Base-by-base conservation (phyloP, 306 rosid species). In the Medicago lupulina region DNA sequence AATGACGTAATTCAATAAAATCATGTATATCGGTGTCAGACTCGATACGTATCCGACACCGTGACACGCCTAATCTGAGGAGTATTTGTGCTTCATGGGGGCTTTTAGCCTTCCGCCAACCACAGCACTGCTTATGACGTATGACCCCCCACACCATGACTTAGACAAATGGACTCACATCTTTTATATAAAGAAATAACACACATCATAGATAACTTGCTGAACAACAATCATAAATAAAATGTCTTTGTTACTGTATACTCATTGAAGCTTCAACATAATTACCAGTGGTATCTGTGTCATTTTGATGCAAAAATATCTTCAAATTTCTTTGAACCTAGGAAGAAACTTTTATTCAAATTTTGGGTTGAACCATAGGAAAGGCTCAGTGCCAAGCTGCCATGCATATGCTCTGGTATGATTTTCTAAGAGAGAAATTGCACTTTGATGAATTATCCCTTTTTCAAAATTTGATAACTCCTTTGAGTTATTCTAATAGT, bases 281-380 rank as follows among this genome's bases (percentile, higher is more conserved):
- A 60, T n/a, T 23, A 39, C n/a, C 60, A 25, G 55, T 14, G n/a
- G 21, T 39, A 16, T 12, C 12, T 41, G 16, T 16, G 57, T n/a
- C n/a, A 7, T 53, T 76, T 23, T 67, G 68, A 67, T 66, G 61
- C 28, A 71, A 47, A 46, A 8, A 36, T 7, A 40, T 17, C 5
- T 31, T 31, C 70, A 69, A 77, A 18, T 46, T 70, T 64, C 18
- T 61, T 62, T 5, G 57, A 71, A 38, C 55, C 34, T 54, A 25
- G 49, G 40, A 62, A 62, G 43, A n/a, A 49, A 15, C 8, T 43
- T 79, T 39, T 4, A 5, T 41, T 63, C 40, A 25, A 60, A 63
- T 63, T 62, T 70, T 36, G 46, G 34, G 28, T 71, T 71, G 23
- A 79, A 63, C 47, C 51, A 54, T 44, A 50, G 44, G 58, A 50